Evolutionary conservation across 2,329 filamentous ascomycete genomes (phyloP), one percentile per base, ranked within the genome.

Genomic region (Metarhizium rileyi): DNA sequence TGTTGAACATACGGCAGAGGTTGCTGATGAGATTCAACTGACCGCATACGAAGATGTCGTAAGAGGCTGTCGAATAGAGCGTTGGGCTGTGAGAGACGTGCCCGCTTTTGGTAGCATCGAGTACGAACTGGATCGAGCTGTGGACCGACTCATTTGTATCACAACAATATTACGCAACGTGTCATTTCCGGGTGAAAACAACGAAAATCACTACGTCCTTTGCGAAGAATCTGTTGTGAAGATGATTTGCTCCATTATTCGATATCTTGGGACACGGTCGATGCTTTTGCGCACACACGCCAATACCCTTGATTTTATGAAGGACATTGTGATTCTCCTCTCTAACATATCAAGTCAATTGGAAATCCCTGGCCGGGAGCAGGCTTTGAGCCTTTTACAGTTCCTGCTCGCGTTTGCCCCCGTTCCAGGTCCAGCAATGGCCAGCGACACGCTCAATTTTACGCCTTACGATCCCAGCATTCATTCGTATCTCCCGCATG

Each of bases 291-390:
- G 89, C 36, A 88, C 83, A 3, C 79, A 93, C 56, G 75, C 79
- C 61, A 95, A 96, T 66, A 93, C 87, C 0, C 73, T 96, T 56
- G 93, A 98, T 66, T 91, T 97, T 60, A 95, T 96, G 87, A 98
- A 98, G 69, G 93, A 98, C 65, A 74, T 90, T 27, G 81, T 97
- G 51, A 84, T 89, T 16, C 82, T 95, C 56, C 74, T 98, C 49
- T 96, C 91, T 50, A 97, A 98, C 65, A 81, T 94, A 44, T 83
- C 90, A 7, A 81, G 87, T 44, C 79, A 81, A 9, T 78, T 97
- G 47, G 85, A 91, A 61, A 74, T 98, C 36, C 86, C 90, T 1
- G 85, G 85, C 20, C 84, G 87, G 54, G 90, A 97, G 61, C 90
- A 97, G 63, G 90, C 90, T 0, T 73, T 89, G 36, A 89, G 87